A percentile compares a stretch with the other conserved stretches of the same genome.
Conservation (phyloP, 176 grass and related monocot species). For the Luzula sylvatica region DNA sequence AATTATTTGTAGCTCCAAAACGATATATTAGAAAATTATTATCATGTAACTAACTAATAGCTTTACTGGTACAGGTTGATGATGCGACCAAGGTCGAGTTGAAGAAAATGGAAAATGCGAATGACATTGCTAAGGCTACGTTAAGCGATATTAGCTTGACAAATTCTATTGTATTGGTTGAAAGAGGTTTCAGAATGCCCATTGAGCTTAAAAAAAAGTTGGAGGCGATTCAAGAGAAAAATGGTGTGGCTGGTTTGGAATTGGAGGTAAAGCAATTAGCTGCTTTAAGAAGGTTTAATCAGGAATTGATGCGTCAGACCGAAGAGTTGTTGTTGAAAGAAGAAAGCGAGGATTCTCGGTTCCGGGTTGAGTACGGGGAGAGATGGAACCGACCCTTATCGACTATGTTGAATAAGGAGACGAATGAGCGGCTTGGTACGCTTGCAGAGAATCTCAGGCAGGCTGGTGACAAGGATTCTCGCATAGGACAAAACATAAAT, state of each 20-base stretch:
- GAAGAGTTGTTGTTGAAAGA: conserved; percentile 30
- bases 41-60: too few relatives aligned
- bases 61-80: not conserved
- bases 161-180: conserved; percentile 23
- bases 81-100: conserved; percentile 10
- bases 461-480: conserved; percentile 20
- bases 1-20: too few relatives aligned
- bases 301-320: conserved; percentile 24
- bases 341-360: conserved; percentile 23
- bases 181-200: conserved; percentile 24
- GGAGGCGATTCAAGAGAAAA: conserved; percentile 24
- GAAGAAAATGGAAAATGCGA: conserved; percentile 21
- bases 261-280: conserved; percentile 24
- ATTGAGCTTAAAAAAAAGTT: conserved; percentile 24
- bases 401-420: conserved; percentile 18
- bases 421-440: conserved; percentile 18
- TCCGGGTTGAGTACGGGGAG: conserved; percentile 16
- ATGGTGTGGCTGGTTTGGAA: conserved; percentile 27
- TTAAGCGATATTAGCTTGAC: conserved; percentile 28
- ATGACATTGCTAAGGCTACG: conserved; percentile 20
- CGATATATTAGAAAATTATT: too few relatives aligned
- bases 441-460: conserved; percentile 31
- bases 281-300: conserved; percentile 35
- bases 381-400: conserved; percentile 28
- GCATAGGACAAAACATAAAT: conserved; percentile 13